Base-by-base conservation (phyloP, 2,329 filamentous ascomycete species). In the Fusarium nanum region DNA sequence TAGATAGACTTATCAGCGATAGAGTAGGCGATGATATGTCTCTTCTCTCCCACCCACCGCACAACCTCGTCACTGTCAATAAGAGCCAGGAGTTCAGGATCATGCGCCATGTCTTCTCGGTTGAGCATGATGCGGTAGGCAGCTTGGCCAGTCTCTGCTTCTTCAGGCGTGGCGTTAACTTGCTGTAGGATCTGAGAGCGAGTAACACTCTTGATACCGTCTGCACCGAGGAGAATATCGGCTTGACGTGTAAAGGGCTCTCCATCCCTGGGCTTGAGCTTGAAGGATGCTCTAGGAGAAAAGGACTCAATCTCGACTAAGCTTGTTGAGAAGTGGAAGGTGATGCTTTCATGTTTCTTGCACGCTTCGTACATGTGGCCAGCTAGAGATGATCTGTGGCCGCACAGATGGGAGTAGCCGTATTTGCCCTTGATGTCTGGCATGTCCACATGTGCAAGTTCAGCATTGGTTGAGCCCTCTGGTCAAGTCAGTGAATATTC, bases 401-500 rank as follows among this genome's bases (percentile, higher is more conserved):
- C 92, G 18, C 92, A 91, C 85, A 92, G 93, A 80, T 95, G 92
- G 2, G 91, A 89, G 77, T 91, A 93, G 22, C 88, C 87, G 75
- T 94, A 95, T 40, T 87, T 89, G 6, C 86, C 81, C 54, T 86
- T 82, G 68, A 95, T 89, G 72, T 93, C 89, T 23, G 83, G 83
- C 75, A 95, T 86, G 57, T 89, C 84, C 46, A 95, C 92, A 72
- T 91, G 89, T 5, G 87, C 89, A 5, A 95, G 86, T 77, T 94
- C 91, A 4, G 81, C 81, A 76, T 94, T 87, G 6, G 88, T 89
- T 28, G 89, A 84, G n/a, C 92, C 92, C 81, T 93, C 88, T 85
- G 22, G 18, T 2, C 8, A 28, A 27, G 41, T 72, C n/a, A 72
- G 56, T 7, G 1, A 27, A 16, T 23, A 5, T 3, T 22, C 16